Base-by-base conservation (phyloP, 2,329 filamentous ascomycete species). In the Neonectria sp. region DNA sequence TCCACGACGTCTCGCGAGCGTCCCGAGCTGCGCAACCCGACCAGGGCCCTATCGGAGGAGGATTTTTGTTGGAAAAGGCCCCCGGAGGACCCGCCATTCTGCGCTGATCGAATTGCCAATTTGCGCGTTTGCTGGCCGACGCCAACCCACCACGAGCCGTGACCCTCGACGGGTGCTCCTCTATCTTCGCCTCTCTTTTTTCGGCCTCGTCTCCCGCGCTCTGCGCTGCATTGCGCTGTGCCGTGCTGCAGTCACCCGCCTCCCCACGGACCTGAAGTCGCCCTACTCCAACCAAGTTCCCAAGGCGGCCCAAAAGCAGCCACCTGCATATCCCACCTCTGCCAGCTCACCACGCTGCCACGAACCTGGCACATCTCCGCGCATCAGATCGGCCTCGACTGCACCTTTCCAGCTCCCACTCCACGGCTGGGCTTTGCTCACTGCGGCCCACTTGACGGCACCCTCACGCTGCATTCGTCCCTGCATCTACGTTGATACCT, bases 291-390 rank as follows among this genome's bases (percentile, higher is more conserved):
- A 72, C 71, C 66, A 73, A 65, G 65, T 71, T 67, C 70, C 70
- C 58, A 61, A 73, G 63, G 61, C 70, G 68, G 61, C 70, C 77
- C 75, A 25, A 78, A 79, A 78, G 68, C 71, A 79, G 77, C 76
- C 72, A 78, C 77, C 67, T 79, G 77, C 77, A 79, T 78, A 78
- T 70, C 65, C 72, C 73, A 71, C 72, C 68, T 70, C 74, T 78
- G 75, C 76, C 76, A 77, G 74, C 73, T 77, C 76, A 76, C 68
- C 72, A 73, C 71, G 71, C 71, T 72, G 69, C 68, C 71, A 67
- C 75, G 74, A 74, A 75, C 72, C 70, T 73, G 69, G 68, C 74
- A 75, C 70, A 63, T 73, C 69, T 71, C 70, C 70, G 70, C 68
- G 71, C 73, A 70, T 69, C 69, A 70, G 73, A 75, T 75, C 73